Evolutionary conservation across 352 stramenopile species (phyloP), one percentile per base, ranked within the genome.

Genomic region (Globisporangium orthogonon): DNA sequence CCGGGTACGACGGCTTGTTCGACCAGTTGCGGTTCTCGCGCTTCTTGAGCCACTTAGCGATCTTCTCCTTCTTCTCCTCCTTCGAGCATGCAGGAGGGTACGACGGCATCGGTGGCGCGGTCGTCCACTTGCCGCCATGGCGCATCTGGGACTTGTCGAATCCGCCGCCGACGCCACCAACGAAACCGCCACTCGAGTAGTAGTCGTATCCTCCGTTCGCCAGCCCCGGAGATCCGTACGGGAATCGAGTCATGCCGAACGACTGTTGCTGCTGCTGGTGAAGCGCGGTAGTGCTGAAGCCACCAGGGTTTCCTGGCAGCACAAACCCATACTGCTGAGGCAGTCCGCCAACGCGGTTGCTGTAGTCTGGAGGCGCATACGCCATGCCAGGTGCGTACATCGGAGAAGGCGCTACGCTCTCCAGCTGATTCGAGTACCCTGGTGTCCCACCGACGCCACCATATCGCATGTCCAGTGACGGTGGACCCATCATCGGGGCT

Each of bases 31-130:
- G 78, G 59, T 82, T 84, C 64, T 89, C 83, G 37, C 83, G 80
- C 59, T 92, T 92, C 67, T 88, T 91, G 56, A 92, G 66, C 83
- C 83, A 92, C 54, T 79, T 80, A 5, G 78, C 76, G 50, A 92
- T 90, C 63, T 90, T 90, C 65, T 89, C 80, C 53, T 86, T 90
- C 66, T 91, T 92, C 57, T 92, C 83, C 59, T 92, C 80, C 50
- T 83, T 84, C 0, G 83, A 92, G 52, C 80, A 91, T 43, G 82
- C 70, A 11, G 78, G 78, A 23, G 80, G 80, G 48, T 87, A 91
- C 58, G 80, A 87, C 30, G 78, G 80, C 80, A 89, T 89, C 2
- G 80, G 78, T 17, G 80, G 78, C 15, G 74, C 69, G 9, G 73
- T 78, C 17, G 76, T 85, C 80, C 80, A 91, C 52, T 91, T 91